Evolutionary conservation across 768 basidiomycete species (phyloP), one percentile per base, ranked within the genome.

Genomic region (Fibroporia radiculosa): DNA sequence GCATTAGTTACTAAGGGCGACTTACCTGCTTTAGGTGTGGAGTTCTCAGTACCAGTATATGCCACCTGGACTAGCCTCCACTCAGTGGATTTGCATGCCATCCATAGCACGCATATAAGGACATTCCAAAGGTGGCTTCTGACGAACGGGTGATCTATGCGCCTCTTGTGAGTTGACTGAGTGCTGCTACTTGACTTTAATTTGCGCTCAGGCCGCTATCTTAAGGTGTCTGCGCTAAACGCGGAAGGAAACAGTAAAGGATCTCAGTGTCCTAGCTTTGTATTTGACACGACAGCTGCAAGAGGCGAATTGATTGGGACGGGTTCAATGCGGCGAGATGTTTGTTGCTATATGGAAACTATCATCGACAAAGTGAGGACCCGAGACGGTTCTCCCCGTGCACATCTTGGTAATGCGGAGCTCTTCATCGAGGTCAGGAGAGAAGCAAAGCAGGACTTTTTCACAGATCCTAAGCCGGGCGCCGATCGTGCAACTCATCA

Each of bases 401-500:
- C 36, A 4, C 33, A 45, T 29, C 24, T 52, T 11, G 44, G 43
- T 10, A 41, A 46, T 26, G 41, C 44, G 1, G 51, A 52, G 25
- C 16, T 52, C n/a, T 52, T 52, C 37, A 44, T 52, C 10, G 32
- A 52, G 6, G 31, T 48, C 23, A 11, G 33, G 13, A 33, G 39
- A 4, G 18, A 20, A n/a, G 14, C 44, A 6, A 3, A 27, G 4
- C 13, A 13, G 22, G 51, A 52, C 28, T 45, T 33, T 16, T 48
- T 51, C 38, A 10, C 13, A 1, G 50, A 48, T 28, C 43, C 47
- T 11, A 42, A 43, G 6, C 12, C 13, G 12, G 38, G 20, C 3
- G 22, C 22, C 0, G 10, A 22, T 10, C 29, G 20, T 6, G 18
- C 13, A 10, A 37, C 12, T 10, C 33, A 35, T 23, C 29, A 35